Base-by-base conservation (phyloP, 305 asterid species). In the Fraxinus sp. region DNA sequence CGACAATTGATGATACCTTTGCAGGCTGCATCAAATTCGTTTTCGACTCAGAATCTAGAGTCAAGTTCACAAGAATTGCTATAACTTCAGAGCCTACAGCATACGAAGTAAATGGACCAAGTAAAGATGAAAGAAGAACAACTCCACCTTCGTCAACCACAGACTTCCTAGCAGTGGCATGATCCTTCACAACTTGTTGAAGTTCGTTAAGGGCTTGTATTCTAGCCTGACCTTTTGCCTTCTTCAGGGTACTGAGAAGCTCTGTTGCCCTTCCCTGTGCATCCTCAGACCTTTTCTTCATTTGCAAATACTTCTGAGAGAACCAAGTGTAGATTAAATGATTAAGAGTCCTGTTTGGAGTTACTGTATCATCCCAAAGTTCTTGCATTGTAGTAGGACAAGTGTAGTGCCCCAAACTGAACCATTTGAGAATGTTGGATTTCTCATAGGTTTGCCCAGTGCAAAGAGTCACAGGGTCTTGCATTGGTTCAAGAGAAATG, bases 351-450 rank as follows among this genome's bases (percentile, higher is more conserved):
- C 16, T 87, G 86, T 91, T 91, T 0, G 94, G 91, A 2, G 92
- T 91, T 3, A 91, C 52, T 0, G 93, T 83, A 35, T 88, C 91
- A 68, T 91, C 93, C 93, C 94, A 91, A 4, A 91, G 90, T 52
- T 91, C 94, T 78, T 91, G 94, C 94, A 91, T 91, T 4, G 95
- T 90, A 10, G 95, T 91, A 79, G 95, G 95, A 70, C 95, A 91
- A 78, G 93, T 90, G 86, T 82, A 90, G 86, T 91, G 89, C n/a
- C 93, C 95, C 75, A 91, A 82, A 79, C 87, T 84, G 82, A 89
- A 89, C 95, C 95, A 91, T 85, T 91, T 91, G 85, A 88, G 91
- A 62, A 91, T 91, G 86, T 91, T 91, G 80, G 89, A 79, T 41
- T 87, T 88, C 86, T 91, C 93, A 37, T 91, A 91, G 52, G 95